A percentile compares a stretch with the other conserved stretches of the same genome.
These are phyloP conservation scores for Hordeum marinum DNA, from an alignment of 176 grass and related monocot genomes.

Conservation along the genomic window DNA sequence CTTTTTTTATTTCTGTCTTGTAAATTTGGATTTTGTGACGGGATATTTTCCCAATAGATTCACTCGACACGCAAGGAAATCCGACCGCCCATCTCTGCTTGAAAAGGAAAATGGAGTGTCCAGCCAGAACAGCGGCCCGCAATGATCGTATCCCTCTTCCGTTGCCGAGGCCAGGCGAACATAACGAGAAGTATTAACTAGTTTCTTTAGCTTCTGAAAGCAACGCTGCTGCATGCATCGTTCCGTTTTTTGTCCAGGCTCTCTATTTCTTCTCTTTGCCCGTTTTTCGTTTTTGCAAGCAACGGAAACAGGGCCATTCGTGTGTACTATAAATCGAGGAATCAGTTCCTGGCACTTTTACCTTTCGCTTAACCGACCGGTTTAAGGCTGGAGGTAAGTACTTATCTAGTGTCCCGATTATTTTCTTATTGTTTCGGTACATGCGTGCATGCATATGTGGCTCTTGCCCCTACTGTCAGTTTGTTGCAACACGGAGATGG, in stretches of 20 bases:
- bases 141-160: neutral
- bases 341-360: neutral
- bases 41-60: no score
- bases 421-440: neutral
- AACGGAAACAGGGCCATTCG: neutral
- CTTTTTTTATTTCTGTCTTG: neutral
- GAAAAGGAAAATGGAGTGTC: neutral
- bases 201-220: neutral
- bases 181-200: neutral
- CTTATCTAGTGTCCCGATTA: neutral
- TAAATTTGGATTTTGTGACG: no score
- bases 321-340: neutral
- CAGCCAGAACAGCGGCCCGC: neutral
- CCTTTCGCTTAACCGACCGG: neutral
- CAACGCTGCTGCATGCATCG: neutral
- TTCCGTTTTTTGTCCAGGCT: neutral
- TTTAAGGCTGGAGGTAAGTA: neutral
- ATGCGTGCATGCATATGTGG: neutral
- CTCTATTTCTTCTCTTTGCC: neutral
- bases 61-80: neutral
- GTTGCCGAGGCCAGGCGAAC: neutral
- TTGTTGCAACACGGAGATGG: neutral
- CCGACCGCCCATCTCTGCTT: neutral
- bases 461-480: neutral
- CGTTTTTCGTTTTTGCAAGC: neutral